Percentiles rank a stretch among this genome's conserved stretches.
These are phyloP conservation scores for Mortierella sp. DNA, from an alignment of 371 early-diverging fungal genomes.

Conservation along the genomic window DNA sequence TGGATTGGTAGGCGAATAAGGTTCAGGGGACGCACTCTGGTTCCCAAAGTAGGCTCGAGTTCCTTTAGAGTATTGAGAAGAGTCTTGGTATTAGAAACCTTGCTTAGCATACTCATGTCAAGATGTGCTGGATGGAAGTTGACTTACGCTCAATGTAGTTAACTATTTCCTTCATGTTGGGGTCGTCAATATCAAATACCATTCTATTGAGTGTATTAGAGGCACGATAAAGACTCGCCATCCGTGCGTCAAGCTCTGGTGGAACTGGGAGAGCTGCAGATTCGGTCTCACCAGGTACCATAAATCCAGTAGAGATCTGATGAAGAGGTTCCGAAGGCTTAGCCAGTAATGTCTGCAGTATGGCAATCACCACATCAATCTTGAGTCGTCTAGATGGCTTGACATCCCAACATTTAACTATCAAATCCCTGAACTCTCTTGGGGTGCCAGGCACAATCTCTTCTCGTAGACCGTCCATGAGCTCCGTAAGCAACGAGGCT, in stretches of 20 bases:
- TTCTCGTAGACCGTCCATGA: constrained; percentile 44
- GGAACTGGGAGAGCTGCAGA: constrained; percentile 50
- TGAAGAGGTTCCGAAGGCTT: constrained; percentile 39
- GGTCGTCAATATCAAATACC: constrained; percentile 53
- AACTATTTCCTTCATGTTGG: constrained; percentile 39
- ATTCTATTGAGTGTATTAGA: constrained; percentile 43
- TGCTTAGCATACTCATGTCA: background rate
- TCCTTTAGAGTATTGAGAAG: background rate
- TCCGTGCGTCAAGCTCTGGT: constrained; percentile 38
- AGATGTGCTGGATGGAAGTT: background rate
- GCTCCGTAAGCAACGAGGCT: constrained; percentile 29
- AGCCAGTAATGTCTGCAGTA: constrained; percentile 46
- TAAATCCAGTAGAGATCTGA: constrained; percentile 41
- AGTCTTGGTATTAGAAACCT: background rate
- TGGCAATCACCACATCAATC: constrained; percentile 49
- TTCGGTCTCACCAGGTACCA: constrained; percentile 30
- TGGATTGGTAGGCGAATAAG: constrained; percentile 35
- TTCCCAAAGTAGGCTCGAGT: constrained; percentile 39
- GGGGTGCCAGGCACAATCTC: constrained; percentile 47
- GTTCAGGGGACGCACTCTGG: constrained; percentile 9
- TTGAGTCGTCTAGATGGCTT: constrained; percentile 30
- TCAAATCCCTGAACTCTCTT: constrained; percentile 30
- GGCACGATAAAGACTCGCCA: constrained; percentile 42
- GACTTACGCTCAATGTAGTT: constrained; percentile 45
- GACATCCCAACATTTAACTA: constrained; percentile 52